Base-by-base conservation (phyloP, 2,329 filamentous ascomycete genomes). In the Phialophora expanda region DNA sequence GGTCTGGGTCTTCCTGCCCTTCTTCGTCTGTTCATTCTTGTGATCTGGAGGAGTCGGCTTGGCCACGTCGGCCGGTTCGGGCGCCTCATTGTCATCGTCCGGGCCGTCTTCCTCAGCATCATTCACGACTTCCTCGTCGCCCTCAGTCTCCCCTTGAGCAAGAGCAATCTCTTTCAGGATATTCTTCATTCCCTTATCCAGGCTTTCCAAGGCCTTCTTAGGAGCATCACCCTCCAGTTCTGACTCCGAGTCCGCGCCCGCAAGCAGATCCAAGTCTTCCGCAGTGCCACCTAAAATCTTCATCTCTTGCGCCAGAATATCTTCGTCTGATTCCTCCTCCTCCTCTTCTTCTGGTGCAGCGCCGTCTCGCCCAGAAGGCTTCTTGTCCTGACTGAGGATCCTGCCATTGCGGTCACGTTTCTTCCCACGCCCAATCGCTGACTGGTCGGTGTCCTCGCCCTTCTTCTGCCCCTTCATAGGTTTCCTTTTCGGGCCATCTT, bases 251-350 rank as follows among this genome's bases (percentile, higher is more conserved):
- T 78, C 76, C 22, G 79, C 74, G 60, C 74, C 79, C 24, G 76
- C 80, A 65, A 84, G 71, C 26, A 84, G 72, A 55, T 82, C 78
- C 63, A 82, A 74, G 68, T 84, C 81, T 59, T 83, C 82, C 69
- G 82, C 76, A n/a, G 78, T 82, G 56, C 82, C 82, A 34, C 82
- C 82, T 60, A 83, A 76, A 4, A 77, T 78, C 66, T 80, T 66
- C 66, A 83, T 79, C 66, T 82, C 81, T 65, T 78, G 75, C 56
- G 78, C 74, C 46, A 83, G 73, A 41, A 73, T 71, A 69, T 78
- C 74, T 38, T 76, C 72, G 3, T 70, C 67, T 8, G 70, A 68
- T 17, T 69, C 64, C 46, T 69, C 64, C 46, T 12, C 64, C 17
- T 69, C 64, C 46, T 69, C 64, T 50, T 12, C 64, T 24, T 48